Base-by-base conservation (phyloP, 306 rosid genomes). In the Begonia peltatifolia region DNA sequence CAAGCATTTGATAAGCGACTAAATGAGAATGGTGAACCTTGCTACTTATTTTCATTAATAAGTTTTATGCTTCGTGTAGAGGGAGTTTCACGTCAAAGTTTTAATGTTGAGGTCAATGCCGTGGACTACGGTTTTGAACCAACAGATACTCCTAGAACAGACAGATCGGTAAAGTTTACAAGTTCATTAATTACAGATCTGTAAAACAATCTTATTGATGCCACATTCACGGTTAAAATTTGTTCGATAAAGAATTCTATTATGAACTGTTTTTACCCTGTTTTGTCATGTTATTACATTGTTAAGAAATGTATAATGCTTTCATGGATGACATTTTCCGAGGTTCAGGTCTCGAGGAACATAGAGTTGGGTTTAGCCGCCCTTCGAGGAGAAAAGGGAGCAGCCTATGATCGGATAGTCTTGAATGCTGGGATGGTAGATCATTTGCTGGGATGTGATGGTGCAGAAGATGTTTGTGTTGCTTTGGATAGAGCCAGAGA, bases 121-220 rank as follows among this genome's bases (percentile, higher is more conserved):
- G 54, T 60, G 65, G 87, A 90, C 59, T 85, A 80, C 30, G 95
- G 95, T 63, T 85, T 90, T 70, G 67, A 83, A 67, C 86, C 95
- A 66, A 84, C 90, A 12, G 82, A 83, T 64, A 90, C 94, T 14
- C 97, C 97, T 61, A 85, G 97, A 75, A 90, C 94, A 30, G 95
- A 90, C 76, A 83, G 97, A 90, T 90, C 92, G 52, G 97, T 90
- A 69, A 43, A 50, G 67, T 59, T 60, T 60, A 60, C 52, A 13
- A 44, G 36, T 6, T 50, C 13, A 47, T 25, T 6, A 20, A 11
- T 22, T 13, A 30, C 9, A 41, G 23, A 49, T 17, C 66, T 11
- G 52, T 8, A n/a, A 6, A 9, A 12, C 13, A 48, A 12, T 11
- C 52, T 8, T 48, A n/a, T 8, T 8, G 52, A 11, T 12, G 9